These are phyloP conservation scores for Alopecurus myosuroides DNA, from an alignment of 176 grass and related monocot genomes.

Conservation along the genomic window DNA sequence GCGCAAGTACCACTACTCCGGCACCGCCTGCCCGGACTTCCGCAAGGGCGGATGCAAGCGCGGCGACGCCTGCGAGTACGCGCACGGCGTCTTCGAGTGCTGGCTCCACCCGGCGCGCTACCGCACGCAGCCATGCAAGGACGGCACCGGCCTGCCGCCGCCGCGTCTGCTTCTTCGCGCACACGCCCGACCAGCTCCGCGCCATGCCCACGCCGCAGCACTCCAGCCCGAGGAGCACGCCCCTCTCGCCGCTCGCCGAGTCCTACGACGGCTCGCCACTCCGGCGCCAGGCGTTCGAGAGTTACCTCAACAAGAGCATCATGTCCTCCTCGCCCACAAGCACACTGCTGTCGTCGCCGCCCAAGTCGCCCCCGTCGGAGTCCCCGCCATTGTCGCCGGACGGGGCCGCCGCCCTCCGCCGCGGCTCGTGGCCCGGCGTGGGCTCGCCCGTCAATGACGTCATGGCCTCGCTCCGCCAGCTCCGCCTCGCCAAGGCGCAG, in stretches of 20 bases:
- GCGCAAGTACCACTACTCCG: slow-evolving; percentile 90
- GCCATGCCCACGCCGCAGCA: slow-evolving; percentile 65
- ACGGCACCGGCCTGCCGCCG: slow-evolving; percentile 77
- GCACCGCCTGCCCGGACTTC: slow-evolving; percentile 87
- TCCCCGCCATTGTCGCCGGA: slow-evolving; percentile 83
- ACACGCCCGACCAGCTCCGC: slow-evolving; percentile 78
- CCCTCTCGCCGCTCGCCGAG: slow-evolving; percentile 2
- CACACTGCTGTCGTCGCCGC: slow-evolving; percentile 68
- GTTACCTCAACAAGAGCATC: slow-evolving; percentile 48
- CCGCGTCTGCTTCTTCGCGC: slow-evolving; percentile 95
- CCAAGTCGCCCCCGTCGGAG: slow-evolving; percentile 55
- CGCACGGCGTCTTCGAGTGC: slow-evolving; percentile 98
- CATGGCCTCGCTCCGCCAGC: slow-evolving; percentile 48
- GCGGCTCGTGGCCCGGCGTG: slow-evolving; percentile 34
- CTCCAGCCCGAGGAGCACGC: slow-evolving; percentile 29
- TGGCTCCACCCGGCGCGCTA: slow-evolving; percentile 96
- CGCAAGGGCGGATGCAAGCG: slow-evolving; percentile 90
- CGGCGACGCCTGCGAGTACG: slow-evolving; percentile 83
- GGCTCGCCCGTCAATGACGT: slow-evolving; percentile 63
- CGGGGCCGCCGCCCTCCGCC: slow-evolving; percentile 6
- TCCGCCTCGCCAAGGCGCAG: slow-evolving; percentile 57
- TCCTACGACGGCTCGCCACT: slow-evolving; percentile 87
- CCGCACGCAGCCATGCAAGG: slow-evolving; percentile 96
- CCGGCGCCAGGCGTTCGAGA: slow-evolving; percentile 57
- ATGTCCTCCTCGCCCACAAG: slow-evolving; percentile 67